These are phyloP conservation scores for Ogataea parapolymorpha DNA, from an alignment of 805 yeast species.

Conservation along the genomic window DNA sequence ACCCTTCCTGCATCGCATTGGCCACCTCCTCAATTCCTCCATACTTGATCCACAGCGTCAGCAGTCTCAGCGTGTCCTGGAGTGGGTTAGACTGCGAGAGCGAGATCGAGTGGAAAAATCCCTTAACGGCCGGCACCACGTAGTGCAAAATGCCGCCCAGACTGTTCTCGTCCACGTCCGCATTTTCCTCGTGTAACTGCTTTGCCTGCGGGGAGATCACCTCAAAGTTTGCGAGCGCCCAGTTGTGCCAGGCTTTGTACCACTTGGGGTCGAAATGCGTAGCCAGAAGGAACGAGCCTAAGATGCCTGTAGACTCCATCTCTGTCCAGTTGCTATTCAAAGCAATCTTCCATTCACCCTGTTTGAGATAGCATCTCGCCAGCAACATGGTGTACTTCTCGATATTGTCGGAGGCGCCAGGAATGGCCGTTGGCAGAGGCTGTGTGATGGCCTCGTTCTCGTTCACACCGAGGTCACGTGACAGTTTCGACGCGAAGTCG, in stretches of 20 bases:
- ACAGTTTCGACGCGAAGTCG: slow-evolving; percentile 88
- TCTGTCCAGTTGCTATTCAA: slow-evolving; percentile 77
- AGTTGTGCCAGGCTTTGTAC: slow-evolving; percentile 99
- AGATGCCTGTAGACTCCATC: slow-evolving; percentile 67
- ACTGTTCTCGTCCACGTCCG: slow-evolving; percentile 29
- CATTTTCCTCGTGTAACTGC: slow-evolving; percentile 15
- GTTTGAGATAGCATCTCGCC: slow-evolving; percentile 93
- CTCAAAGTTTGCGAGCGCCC: slow-evolving; percentile 98
- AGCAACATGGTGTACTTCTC: slow-evolving; percentile 79
- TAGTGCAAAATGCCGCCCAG: slow-evolving; percentile 72
- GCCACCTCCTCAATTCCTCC: slow-evolving; percentile 94
- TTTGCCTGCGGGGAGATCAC: slow-evolving; percentile 64
- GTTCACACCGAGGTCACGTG: slow-evolving; percentile 81
- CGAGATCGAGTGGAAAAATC: slow-evolving; percentile 92
- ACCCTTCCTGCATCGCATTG: slow-evolving; percentile 85
- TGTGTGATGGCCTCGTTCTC: slow-evolving; percentile 86
- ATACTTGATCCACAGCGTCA: slow-evolving; percentile 93
- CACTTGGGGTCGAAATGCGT: slow-evolving; percentile 90
- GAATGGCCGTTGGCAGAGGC: slow-evolving; percentile 70
- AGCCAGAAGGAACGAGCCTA: slow-evolving; percentile 89
- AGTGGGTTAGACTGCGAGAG: slow-evolving; percentile 81
- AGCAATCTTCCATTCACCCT: slow-evolving; percentile 97
- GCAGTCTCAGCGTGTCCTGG: slow-evolving; percentile 85
- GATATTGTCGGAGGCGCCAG: slow-evolving; percentile 70
- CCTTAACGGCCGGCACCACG: slow-evolving; percentile 93